A percentile compares a stretch with the other conserved stretches of the same genome.
These are phyloP conservation scores for Aureobasidium sp. DNA, from an alignment of 2,329 filamentous ascomycete species.

Conservation along the genomic window DNA sequence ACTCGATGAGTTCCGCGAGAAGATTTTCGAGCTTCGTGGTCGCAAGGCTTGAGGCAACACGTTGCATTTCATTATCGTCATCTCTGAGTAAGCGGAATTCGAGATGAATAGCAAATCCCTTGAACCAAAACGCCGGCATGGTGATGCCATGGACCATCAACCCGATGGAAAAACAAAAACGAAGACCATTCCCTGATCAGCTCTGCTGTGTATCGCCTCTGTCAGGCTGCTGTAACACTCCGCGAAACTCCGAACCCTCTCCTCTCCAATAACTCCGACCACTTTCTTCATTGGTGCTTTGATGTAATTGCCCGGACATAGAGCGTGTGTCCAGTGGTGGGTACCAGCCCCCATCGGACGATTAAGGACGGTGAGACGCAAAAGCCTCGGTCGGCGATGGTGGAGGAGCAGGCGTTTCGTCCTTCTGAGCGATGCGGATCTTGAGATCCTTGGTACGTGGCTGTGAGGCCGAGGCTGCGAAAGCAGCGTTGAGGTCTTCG, in stretches of 20 bases:
- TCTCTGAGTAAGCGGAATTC: not conserved
- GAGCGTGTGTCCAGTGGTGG: not conserved
- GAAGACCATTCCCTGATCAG: not conserved
- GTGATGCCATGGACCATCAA: not conserved
- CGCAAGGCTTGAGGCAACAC: not conserved
- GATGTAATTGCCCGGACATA: not conserved
- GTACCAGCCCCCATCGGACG: not conserved
- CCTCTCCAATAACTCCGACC: not conserved
- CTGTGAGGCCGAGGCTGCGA: constrained; percentile 13
- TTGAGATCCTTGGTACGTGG: constrained; percentile 15
- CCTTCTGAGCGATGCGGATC: constrained; percentile 15
- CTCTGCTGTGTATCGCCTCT: not conserved
- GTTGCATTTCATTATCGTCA: not conserved
- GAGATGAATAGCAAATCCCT: not conserved
- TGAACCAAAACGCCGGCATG: not conserved
- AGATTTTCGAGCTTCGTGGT: not conserved
- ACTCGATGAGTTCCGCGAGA: not conserved
- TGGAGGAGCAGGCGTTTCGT: constrained; percentile 15
- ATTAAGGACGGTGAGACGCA: not conserved
- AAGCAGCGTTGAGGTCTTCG: constrained; percentile 15
- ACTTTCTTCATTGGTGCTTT: not conserved
- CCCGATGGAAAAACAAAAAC: not conserved
- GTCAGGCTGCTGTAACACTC: not conserved
- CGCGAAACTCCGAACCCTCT: not conserved
- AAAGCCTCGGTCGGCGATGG: constrained; percentile 14